A percentile compares a stretch with the other conserved stretches of the same genome.
Evolutionary conservation across 352 stramenopile genomes (phyloP).

Genomic region (Phytophthora agathidicida): DNA sequence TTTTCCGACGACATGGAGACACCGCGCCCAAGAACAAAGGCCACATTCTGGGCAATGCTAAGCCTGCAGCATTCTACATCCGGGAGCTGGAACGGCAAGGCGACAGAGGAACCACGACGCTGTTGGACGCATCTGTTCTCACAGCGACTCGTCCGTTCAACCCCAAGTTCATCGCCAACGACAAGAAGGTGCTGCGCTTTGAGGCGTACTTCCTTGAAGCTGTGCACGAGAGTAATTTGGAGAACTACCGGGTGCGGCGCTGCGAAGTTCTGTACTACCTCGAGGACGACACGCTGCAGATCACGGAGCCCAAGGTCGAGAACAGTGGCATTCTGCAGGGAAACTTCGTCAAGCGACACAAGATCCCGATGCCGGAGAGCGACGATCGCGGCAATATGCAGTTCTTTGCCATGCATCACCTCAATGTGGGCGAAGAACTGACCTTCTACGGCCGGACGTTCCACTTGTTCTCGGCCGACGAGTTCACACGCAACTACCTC

Average conservation of each 20-base stretch:
- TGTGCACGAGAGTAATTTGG: constrained; percentile 85
- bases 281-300: constrained; percentile 88
- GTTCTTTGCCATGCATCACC: constrained; percentile 61
- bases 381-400: constrained; percentile 74
- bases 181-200: constrained; percentile 89
- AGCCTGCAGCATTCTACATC: constrained; percentile 74
- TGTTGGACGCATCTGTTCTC: constrained; percentile 48
- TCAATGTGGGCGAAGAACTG: constrained; percentile 74
- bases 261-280: constrained; percentile 89
- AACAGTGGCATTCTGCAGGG: constrained; percentile 91
- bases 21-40: constrained; percentile 69
- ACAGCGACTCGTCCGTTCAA: constrained; percentile 58
- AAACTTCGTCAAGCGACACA: constrained; percentile 88
- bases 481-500: constrained; percentile 74
- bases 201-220: constrained; percentile 89
- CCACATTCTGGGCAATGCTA: constrained; percentile 66
- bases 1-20: constrained; percentile 77
- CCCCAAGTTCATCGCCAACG: constrained; percentile 71
- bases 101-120: constrained; percentile 46
- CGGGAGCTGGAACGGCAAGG: constrained; percentile 68
- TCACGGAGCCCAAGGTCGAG: constrained; percentile 88
- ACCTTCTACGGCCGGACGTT: constrained; percentile 86
- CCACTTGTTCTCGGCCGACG: constrained; percentile 71
- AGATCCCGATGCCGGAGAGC: constrained; percentile 83
- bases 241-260: constrained; percentile 84